A percentile compares a stretch with the other conserved stretches of the same genome.
Evolutionary conservation across 306 rosid species (phyloP).

Genomic region (Potentilla sterilis): DNA sequence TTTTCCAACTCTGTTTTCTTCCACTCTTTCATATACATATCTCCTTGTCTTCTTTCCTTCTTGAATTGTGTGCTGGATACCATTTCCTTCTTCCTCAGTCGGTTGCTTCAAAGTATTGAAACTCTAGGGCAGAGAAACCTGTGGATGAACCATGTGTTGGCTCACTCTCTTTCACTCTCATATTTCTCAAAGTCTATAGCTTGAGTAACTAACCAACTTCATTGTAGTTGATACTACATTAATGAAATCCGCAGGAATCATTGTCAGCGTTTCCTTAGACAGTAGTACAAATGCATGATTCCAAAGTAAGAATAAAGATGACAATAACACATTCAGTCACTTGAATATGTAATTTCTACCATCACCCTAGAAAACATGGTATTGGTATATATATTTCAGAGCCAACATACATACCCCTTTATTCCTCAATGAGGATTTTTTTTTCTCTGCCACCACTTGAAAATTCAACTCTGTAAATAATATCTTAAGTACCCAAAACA

Average conservation of each 20-base stretch:
- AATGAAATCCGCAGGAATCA: constrained; percentile 43
- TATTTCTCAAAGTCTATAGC: constrained; percentile 2
- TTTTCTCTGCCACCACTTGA: constrained; percentile 34
- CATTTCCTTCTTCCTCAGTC: constrained; percentile 1
- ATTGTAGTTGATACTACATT: constrained; percentile 34
- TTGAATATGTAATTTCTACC: constrained; percentile 6
- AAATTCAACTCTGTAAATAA: constrained; percentile 46
- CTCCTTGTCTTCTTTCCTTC: constrained; percentile 69
- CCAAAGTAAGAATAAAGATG: constrained; percentile 27
- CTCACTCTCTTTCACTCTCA: constrained; percentile 14
- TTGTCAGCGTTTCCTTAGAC: constrained; percentile 20
- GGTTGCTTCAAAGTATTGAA: background rate
- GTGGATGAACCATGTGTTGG: background rate
- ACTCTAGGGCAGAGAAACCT: background rate
- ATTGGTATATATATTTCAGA: background rate
- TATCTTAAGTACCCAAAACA: constrained; percentile 42
- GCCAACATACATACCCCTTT: constrained; percentile 36
- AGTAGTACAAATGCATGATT: constrained; percentile 29
- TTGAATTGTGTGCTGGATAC: constrained; percentile 73
- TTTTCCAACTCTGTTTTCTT: constrained; percentile 74
- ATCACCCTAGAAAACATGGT: constrained; percentile 7
- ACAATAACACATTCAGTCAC: constrained; percentile 16
- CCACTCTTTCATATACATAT: constrained; percentile 33
- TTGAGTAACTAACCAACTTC: constrained; percentile 17
- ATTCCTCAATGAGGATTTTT: constrained; percentile 42